Evolutionary conservation across 257 asterid genomes (phyloP), one percentile per base, ranked within the genome.

Genomic region (Solanum verrucosum): DNA sequence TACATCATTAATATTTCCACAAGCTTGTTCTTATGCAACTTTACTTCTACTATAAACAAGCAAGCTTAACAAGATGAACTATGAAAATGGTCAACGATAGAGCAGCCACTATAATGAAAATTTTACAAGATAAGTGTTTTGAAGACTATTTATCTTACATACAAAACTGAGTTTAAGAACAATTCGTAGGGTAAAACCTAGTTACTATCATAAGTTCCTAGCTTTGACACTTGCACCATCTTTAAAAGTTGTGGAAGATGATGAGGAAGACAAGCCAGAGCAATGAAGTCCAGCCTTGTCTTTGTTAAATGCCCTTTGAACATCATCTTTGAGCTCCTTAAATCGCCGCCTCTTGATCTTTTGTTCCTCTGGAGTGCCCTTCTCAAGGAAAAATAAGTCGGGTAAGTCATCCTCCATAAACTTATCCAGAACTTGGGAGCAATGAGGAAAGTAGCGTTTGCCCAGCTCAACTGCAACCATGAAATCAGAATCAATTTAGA

Each of bases 341-440:
- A 92, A 92, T 31, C 94, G 95, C 52, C 3, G 65, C 29, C 93
- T 91, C 90, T 94, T 95, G 88, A 89, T 77, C 68, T 87, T 90
- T 91, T 91, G 95, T 88, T 95, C 97, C 35, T 94, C 98, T 9
- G 90, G 91, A 29, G 95, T 94, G 81, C 96, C 98, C 90, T 86
- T 91, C 87, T 94, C 95, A 3, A 94, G 96, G 90, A 91, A 93
- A 88, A 91, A 68, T 3, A 91, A 67, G 34, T 93, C 96, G 0
- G 93, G 93, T 42, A 89, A 89, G 85, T 93, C 98, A 52, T 94
- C 95, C 86, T 95, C 96, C 96, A 92, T 92, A 70, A 94, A 92
- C 89, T 90, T 94, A 89, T 93, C 98, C 90, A 93, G 90, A 83
- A 94, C 97, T 88, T 90, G 95, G 11, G 97, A 95, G 93, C 98